Conservation (phyloP, 2,329 filamentous ascomycete species). For the Endocalyx cinctus region DNA sequence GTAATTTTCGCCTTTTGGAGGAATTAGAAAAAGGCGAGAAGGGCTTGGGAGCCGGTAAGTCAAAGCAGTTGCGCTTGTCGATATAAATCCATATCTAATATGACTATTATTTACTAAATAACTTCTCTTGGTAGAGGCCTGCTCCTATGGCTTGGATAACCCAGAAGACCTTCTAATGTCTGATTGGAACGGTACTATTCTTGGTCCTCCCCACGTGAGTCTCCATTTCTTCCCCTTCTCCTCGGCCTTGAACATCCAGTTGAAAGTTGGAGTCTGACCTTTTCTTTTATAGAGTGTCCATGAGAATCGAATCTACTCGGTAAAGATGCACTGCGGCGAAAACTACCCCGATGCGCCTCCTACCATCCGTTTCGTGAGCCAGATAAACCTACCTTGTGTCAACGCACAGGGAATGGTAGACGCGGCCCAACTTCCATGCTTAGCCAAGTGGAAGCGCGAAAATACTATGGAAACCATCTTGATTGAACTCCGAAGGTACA, state of each 20-base stretch:
- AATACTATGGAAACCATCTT: constrained; percentile 94
- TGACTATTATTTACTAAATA: constrained; percentile 2
- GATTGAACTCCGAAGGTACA: constrained; percentile 75
- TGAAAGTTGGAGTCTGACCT: constrained; percentile 1
- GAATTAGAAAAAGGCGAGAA: constrained; percentile 99
- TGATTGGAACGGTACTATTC: constrained; percentile 97
- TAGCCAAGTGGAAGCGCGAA: constrained; percentile 85
- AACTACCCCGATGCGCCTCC: constrained; percentile 88
- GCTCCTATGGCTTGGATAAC: constrained; percentile 93
- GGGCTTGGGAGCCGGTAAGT: constrained; percentile 78
- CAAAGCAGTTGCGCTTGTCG: no score
- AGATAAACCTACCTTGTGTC: constrained; percentile 95
- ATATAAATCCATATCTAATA: no score
- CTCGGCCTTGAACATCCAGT: constrained; percentile 3
- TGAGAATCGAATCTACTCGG: constrained; percentile 97
- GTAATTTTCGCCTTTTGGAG: constrained; percentile 94
- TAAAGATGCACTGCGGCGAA: constrained; percentile 91
- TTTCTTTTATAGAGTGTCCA: constrained; percentile 68
- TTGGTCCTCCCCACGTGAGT: constrained; percentile 90
- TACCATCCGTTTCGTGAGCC: constrained; percentile 85
- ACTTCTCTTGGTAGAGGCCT: constrained; percentile 65
- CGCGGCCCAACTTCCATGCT: constrained; percentile 73
- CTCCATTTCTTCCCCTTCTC: neutral
- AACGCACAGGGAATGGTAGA: constrained; percentile 82
- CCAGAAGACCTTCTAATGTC: constrained; percentile 94